These are phyloP conservation scores for Rhododendron griersonianum DNA, from an alignment of 148 eudicot genomes.

Conservation along the genomic window DNA sequence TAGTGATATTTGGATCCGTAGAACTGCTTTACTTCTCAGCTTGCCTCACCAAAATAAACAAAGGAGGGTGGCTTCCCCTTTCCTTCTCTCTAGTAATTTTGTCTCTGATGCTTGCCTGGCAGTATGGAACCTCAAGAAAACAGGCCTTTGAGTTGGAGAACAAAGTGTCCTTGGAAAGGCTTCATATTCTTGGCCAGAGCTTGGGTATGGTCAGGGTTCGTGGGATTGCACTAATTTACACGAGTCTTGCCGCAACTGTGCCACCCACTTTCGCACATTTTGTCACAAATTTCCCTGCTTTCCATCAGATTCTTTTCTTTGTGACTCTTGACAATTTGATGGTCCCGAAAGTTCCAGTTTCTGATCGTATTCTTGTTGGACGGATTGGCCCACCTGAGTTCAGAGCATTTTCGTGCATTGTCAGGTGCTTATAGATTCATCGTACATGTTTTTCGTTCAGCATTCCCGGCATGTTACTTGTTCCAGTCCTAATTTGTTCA, in stretches of 20 bases:
- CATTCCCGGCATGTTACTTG: neutral
- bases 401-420: slow-evolving; percentile 27
- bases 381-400: slow-evolving; percentile 25
- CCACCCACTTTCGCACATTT: slow-evolving; percentile 44
- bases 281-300: slow-evolving; percentile 40
- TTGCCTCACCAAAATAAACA: slow-evolving; percentile 25
- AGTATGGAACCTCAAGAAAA: slow-evolving; percentile 38
- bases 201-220: slow-evolving; percentile 28
- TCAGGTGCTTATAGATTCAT: slow-evolving; percentile 23
- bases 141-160: slow-evolving; percentile 32
- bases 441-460: neutral
- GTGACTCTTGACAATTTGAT: slow-evolving; percentile 34
- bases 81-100: slow-evolving; percentile 28
- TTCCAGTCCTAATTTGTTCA: neutral
- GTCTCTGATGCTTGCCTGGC: slow-evolving; percentile 36
- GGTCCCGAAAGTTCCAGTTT: slow-evolving; percentile 29
- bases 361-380: slow-evolving; percentile 26
- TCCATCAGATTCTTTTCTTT: slow-evolving; percentile 35
- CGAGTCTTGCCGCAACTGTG: slow-evolving; percentile 31
- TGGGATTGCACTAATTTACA: slow-evolving; percentile 41
- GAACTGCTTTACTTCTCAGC: slow-evolving; percentile 39
- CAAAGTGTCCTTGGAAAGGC: slow-evolving; percentile 29
- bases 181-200: slow-evolving; percentile 24
- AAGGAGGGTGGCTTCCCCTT: slow-evolving; percentile 55
- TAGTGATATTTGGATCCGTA: slow-evolving; percentile 33